Evolutionary conservation across 305 asterid species (phyloP), one percentile per base, ranked within the genome.

Genomic region (Fraxinus ornus): DNA sequence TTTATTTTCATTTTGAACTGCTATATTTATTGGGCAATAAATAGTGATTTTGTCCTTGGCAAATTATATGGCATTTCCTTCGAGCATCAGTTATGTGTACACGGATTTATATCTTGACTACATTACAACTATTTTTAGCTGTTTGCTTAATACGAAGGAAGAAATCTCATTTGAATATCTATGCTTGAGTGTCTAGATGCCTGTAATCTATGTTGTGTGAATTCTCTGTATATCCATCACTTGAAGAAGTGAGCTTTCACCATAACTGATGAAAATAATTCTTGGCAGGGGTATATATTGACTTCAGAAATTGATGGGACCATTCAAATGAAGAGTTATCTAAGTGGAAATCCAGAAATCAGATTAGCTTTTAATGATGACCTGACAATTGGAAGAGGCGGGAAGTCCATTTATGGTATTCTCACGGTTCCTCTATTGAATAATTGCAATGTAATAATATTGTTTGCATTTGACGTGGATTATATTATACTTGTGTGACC

Each of bases 291-390:
- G 73, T 96, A 96, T 87, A 95, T 96, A 84, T 90, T 93, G 92
- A 96, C 99, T 84, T 96, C 99, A 81, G 99, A 96, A 89, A 96
- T 96, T 86, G 99, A 96, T 89, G 99, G 99, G 55, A 96, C 99
- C 79, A 96, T 96, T 84, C 99, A 94, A 94, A 96, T 96, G 99
- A 96, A 96, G 97, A 96, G 99, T 85, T 96, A 93, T 88, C 92
- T 96, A 80, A 90, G 95, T 68, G 99, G 98, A 81, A 96, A 96
- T 86, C 99, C 99, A 81, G 98, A 96, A 90, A 94, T 96, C 91
- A 91, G 90, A 89, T 86, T 96, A 88, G 99, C 99, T 82, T 95
- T 96, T 81, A 94, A 93, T 80, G 99, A 96, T 84, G 98, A 96
- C 35, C 93, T 96, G 82, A 88, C 87, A 85, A 94, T 94, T 78